Evolutionary conservation across 495 filamentous ascomycete genomes (phyloP), one percentile per base, ranked within the genome.

Genomic region (Aspergillus heteromorphus): DNA sequence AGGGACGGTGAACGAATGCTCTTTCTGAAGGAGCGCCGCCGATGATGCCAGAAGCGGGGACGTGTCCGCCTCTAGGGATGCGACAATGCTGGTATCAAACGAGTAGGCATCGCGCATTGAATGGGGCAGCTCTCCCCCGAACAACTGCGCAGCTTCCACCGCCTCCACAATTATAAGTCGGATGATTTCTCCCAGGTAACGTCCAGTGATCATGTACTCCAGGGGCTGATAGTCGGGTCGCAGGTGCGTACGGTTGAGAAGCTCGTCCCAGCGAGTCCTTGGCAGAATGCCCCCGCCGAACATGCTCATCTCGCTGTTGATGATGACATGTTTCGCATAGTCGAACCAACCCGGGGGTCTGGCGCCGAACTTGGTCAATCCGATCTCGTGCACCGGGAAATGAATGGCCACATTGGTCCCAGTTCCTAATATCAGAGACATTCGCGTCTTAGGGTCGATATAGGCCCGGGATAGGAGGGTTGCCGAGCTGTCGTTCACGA

Each of bases 231-330:
- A 95, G 23, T 91, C 87, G 0, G 89, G 89, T 0, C 80, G 79
- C 57, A 90, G 81, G 58, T 87, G 83, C 1, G 80, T 80, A 14
- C 69, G 63, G 63, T 93, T 90, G 17, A 96, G 75, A 38, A 74
- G 58, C 4, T 79, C 72, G 61, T 96, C 91, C 90, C 90, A 95
- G 10, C 77, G 77, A 9, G 83, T 91, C 68, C 84, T 83, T 6
- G 90, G 76, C 13, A 83, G 74, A 11, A 86, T 75, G 19, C 80
- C 79, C 10, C 81, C 79, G 4, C 91, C 91, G 30, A 85, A 87
- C 73, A 96, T 95, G 61, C 87, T 89, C 83, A 90, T 84, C 66
- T 96, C 91, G 6, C 87, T 95, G 67, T 96, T 95, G 58, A 95
- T 79, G 3, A 92, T 84, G 27, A 95, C 86, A 56, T 85, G 68